Percentiles rank a stretch among this genome's conserved stretches.
Conservation (phyloP, 2,329 filamentous ascomycete genomes). For the Pseudogymnoascus sp. region DNA sequence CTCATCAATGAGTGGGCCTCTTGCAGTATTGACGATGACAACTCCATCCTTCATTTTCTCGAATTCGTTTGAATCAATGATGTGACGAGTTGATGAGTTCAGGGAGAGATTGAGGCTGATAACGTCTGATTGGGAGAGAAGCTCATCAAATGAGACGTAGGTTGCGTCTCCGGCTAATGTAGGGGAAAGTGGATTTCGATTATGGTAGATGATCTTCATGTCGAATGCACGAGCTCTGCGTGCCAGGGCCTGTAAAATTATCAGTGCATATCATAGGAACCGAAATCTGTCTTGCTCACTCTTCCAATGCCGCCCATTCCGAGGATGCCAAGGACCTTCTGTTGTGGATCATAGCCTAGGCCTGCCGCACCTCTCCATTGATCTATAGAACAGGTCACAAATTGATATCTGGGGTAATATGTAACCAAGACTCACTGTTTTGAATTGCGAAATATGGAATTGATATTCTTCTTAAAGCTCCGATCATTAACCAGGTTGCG, state of each 20-base stretch:
- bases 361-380: constrained; percentile 42
- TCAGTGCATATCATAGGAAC: not conserved
- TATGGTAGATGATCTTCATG: constrained; percentile 67
- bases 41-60: constrained; percentile 69
- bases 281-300: constrained; percentile 1
- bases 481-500: constrained; percentile 69
- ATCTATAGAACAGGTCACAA: not conserved
- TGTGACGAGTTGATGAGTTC: constrained; percentile 64
- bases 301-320: constrained; percentile 78
- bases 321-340: constrained; percentile 67
- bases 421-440: not conserved
- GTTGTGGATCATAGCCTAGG: constrained; percentile 54
- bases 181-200: constrained; percentile 50
- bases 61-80: constrained; percentile 62
- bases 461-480: constrained; percentile 65
- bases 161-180: constrained; percentile 46
- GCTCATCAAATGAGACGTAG: constrained; percentile 64
- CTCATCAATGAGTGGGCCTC: constrained; percentile 73
- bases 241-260: constrained; percentile 50
- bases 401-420: not conserved
- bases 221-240: constrained; percentile 63
- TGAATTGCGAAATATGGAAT: constrained; percentile 21
- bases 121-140: constrained; percentile 62
- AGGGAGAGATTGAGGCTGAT: constrained; percentile 70
- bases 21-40: constrained; percentile 70